Evolutionary conservation across 1,284 basidiomycete species (phyloP), one percentile per base, ranked within the genome.

Genomic region (Ustilago curta): DNA sequence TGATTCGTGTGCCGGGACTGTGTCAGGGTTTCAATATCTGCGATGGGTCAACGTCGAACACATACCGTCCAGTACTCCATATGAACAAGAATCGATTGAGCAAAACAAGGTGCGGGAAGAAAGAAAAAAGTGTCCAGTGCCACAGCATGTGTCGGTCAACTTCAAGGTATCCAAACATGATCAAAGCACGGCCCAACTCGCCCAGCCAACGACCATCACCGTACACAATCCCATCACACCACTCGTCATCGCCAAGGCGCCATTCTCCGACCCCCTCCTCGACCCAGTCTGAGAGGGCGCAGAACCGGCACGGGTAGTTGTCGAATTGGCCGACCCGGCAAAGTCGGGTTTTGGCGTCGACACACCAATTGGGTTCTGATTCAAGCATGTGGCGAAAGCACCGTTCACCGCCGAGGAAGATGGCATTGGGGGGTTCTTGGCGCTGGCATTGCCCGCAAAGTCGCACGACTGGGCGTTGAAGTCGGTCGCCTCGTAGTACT

Each of bases 381-480:
- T 84, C 39, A 94, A 85, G 85, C 94, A 95, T 8, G 90, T 90
- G 53, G 87, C 88, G 35, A 90, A 91, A 37, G 89, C 92, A 39
- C 88, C 85, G 65, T 88, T 88, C 19, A 90, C 89, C 32, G 88
- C 85, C 18, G 87, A 87, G 37, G 86, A 85, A 21, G 90, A 86
- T 4, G 91, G 88, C 21, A 89, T 88, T 27, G 85, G 84, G 3
- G 66, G 65, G n/a, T 85, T 31, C 81, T 92, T 91, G 75, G 92
- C 86, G 8, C 92, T 93, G 4, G 91, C 94, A 83, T 97, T 96
- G 18, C 93, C 93, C 52, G 85, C 85, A 85, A 95, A 96, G 87
- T 87, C 88, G 86, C 92, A 93, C 23, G 53, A 88, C 54, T 89
- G 86, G 11, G 86, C 83, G 59, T 90, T 87, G 72, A 89, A 88